Evolutionary conservation across 2,329 filamentous ascomycete genomes (phyloP).

Genomic region (Colletotrichum lupini): DNA sequence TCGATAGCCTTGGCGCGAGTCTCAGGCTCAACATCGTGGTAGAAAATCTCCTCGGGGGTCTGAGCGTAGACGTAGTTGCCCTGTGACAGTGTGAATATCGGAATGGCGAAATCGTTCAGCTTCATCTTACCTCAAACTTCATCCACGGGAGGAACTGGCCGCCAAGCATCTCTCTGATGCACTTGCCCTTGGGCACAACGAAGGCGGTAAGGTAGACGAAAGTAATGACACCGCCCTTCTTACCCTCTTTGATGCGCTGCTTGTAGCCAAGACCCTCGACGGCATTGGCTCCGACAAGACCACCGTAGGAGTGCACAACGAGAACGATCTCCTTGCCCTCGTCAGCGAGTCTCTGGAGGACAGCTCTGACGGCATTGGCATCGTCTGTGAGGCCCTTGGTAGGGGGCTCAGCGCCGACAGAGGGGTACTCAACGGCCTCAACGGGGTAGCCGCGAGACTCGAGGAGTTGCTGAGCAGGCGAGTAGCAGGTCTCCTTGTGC

Average conservation of each 20-base stretch:
- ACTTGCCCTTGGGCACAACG: conserved; percentile 41
- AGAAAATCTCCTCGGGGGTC: conserved; percentile 38
- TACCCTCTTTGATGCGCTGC: conserved; percentile 44
- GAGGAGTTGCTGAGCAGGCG: conserved; percentile 44
- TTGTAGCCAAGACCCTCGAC: conserved; percentile 48
- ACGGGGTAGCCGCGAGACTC: conserved; percentile 44
- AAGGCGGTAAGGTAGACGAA: conserved; percentile 50
- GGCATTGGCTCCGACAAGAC: conserved; percentile 50
- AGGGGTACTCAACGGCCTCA: conserved; percentile 44
- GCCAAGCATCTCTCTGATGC: conserved; percentile 40
- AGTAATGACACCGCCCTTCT: conserved; percentile 50
- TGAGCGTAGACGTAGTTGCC: conserved; percentile 7
- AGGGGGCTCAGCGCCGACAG: conserved; percentile 44
- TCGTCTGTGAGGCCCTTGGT: conserved; percentile 45
- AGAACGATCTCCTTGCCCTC: conserved; percentile 53
- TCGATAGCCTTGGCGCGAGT: conserved; percentile 29
- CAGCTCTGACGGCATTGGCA: conserved; percentile 42
- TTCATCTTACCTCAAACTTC: conserved; percentile 37
- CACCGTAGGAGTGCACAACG: conserved; percentile 55
- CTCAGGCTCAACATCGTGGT: conserved; percentile 39
- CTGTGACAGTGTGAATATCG: conserved; percentile 29
- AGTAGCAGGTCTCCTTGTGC: conserved; percentile 45
- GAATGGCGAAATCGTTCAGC: neutral
- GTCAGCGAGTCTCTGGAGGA: conserved; percentile 43
- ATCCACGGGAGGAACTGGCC: conserved; percentile 41